These are phyloP conservation scores for Streptanthus diversifolius DNA, from an alignment of 345 rosid genomes.

Conservation along the genomic window DNA sequence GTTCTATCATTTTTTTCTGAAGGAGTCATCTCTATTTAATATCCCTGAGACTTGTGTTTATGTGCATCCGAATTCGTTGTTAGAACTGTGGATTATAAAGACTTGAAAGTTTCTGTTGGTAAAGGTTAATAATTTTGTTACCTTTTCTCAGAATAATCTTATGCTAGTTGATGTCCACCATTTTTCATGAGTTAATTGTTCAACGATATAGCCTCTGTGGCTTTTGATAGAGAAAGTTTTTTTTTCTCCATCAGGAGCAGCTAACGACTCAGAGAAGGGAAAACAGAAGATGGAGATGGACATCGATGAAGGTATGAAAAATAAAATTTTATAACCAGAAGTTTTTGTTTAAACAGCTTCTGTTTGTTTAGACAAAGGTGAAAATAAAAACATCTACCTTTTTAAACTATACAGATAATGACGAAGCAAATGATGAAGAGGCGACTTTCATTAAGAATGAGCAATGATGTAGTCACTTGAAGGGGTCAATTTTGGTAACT, in stretches of 20 bases:
- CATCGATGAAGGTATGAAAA: constrained; percentile 17
- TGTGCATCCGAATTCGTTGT: neutral
- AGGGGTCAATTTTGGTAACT: constrained; percentile 41
- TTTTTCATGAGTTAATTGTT: neutral
- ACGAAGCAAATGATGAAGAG: constrained; percentile 39
- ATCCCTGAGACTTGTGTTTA: neutral
- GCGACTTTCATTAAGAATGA: constrained; percentile 45
- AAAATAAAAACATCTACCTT: constrained; percentile 2
- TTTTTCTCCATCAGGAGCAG: constrained; percentile 18
- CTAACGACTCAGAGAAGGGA: constrained; percentile 15
- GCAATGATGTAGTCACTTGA: constrained; percentile 34
- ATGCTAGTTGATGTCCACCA: neutral
- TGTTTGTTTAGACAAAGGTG: neutral
- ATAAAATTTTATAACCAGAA: neutral
- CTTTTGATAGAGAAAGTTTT: neutral
- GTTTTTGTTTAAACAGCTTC: neutral
- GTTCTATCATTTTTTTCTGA: neutral
- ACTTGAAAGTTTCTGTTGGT: neutral
- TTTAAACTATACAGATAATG: constrained; percentile 29
- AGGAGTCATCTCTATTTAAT: neutral
- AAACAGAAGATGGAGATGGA: constrained; percentile 19
- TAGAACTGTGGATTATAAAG: neutral
- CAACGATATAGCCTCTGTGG: neutral
- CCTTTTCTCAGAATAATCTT: neutral
- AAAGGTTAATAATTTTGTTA: neutral